Evolutionary conservation across 495 filamentous ascomycete species (phyloP).

Genomic region (Entonaema liquescens): DNA sequence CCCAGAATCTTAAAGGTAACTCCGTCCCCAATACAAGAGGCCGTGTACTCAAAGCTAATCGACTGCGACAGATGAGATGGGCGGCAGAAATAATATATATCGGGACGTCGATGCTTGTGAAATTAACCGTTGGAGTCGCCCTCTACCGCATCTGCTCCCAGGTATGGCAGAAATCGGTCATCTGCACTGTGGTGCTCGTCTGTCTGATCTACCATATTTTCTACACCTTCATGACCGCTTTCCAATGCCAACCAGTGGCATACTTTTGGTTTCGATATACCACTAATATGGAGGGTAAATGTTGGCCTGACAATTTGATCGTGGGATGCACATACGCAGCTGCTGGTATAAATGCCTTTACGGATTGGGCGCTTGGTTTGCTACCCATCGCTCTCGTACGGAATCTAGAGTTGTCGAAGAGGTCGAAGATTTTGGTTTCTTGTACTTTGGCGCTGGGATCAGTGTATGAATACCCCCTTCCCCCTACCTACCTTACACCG

Average conservation of each 20-base stretch:
- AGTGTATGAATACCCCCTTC: constrained; percentile 41
- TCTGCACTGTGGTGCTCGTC: constrained; percentile 47
- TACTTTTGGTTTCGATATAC: constrained; percentile 44
- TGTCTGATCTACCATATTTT: constrained; percentile 45
- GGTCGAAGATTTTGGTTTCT: constrained; percentile 47
- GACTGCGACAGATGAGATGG: constrained; percentile 31
- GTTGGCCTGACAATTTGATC: constrained; percentile 30
- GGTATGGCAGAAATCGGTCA: constrained; percentile 39
- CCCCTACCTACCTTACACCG: background rate
- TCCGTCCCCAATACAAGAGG: background rate
- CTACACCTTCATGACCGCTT: constrained; percentile 48
- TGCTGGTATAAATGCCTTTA: constrained; percentile 38
- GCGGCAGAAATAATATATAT: constrained; percentile 46
- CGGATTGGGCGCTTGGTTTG: constrained; percentile 48
- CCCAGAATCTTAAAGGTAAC: constrained; percentile 39
- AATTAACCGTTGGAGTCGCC: constrained; percentile 52
- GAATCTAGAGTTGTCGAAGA: constrained; percentile 43
- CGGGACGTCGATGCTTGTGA: constrained; percentile 46
- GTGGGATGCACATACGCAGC: constrained; percentile 44
- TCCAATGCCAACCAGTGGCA: constrained; percentile 49
- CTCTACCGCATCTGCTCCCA: constrained; percentile 51
- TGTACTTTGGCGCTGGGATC: constrained; percentile 47
- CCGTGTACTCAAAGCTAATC: background rate
- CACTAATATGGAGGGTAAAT: constrained; percentile 17
- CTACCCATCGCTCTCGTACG: constrained; percentile 48